phyloP scores from a whole-genome alignment of 73 alveolate genomes.

The Blepharisma stoltei region DNA sequence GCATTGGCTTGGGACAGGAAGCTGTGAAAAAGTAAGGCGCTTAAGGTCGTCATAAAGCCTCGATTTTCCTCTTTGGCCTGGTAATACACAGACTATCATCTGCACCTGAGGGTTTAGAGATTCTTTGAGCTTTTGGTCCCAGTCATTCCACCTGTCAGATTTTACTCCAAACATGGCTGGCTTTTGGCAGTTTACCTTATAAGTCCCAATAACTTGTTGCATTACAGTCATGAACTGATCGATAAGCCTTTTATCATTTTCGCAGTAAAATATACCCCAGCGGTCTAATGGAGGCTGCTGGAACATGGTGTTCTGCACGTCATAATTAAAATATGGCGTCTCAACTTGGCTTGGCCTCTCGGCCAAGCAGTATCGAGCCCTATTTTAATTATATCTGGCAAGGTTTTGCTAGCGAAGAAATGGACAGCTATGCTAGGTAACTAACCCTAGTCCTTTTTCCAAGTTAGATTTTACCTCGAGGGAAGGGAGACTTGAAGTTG shows the following conservation, averaged over 20 bases:
- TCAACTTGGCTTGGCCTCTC: too few relatives aligned
- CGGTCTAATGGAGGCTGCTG: constrained; percentile 51
- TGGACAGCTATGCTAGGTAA: too few relatives aligned
- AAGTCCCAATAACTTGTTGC: constrained; percentile 37
- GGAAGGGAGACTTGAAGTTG: too few relatives aligned
- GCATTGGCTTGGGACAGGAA: constrained; percentile 90
- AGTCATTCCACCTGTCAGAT: constrained; percentile 50
- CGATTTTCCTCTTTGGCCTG: constrained; percentile 84
- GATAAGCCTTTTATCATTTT: constrained; percentile 46
- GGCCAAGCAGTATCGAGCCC: too few relatives aligned
- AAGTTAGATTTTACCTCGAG: too few relatives aligned
- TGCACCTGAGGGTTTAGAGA: constrained; percentile 49
- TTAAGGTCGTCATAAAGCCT: constrained; percentile 81
- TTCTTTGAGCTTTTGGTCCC: constrained; percentile 46
- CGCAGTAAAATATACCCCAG: constrained; percentile 66
- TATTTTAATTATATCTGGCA: too few relatives aligned
- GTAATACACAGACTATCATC: constrained; percentile 67
- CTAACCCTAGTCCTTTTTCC: too few relatives aligned
- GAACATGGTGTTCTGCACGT: constrained; percentile 57
- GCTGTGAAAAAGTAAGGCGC: constrained; percentile 61
- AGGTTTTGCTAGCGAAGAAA: too few relatives aligned
- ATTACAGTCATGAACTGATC: constrained; percentile 11
- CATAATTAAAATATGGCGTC: too few relatives aligned
- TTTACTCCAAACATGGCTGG: constrained; percentile 56
- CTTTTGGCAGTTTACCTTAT: constrained; percentile 32